A percentile compares a stretch with the other conserved stretches of the same genome.
These are phyloP conservation scores for Primulina huaijiensis DNA, from an alignment of 257 asterid genomes.

Conservation along the genomic window DNA sequence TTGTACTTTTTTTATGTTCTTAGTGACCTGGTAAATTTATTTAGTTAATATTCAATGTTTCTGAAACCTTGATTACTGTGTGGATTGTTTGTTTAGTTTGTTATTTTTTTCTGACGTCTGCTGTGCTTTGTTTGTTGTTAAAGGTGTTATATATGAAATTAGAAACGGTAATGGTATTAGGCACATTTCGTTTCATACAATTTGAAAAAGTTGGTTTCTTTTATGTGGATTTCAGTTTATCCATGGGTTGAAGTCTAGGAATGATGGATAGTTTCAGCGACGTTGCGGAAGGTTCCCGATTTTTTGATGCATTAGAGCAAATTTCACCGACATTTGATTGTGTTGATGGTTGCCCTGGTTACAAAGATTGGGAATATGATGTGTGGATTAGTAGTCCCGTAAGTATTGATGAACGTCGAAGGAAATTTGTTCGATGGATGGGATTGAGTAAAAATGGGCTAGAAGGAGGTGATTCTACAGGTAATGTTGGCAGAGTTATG, in stretches of 20 bases:
- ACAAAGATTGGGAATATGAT: slow-evolving; percentile 43
- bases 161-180: slow-evolving; percentile 43
- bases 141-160: slow-evolving; percentile 51
- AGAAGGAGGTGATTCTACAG: slow-evolving; percentile 24
- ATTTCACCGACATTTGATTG: slow-evolving; percentile 42
- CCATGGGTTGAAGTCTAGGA: slow-evolving; percentile 65
- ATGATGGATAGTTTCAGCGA: slow-evolving; percentile 64
- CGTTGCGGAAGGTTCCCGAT: slow-evolving; percentile 46
- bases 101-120: slow-evolving; percentile 22
- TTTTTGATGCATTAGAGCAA: slow-evolving; percentile 70
- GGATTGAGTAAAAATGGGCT: slow-evolving; percentile 35
- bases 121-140: slow-evolving; percentile 30
- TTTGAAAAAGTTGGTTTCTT: slow-evolving; percentile 39
- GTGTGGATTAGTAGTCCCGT: slow-evolving; percentile 63
- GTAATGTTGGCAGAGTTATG: slow-evolving; percentile 39
- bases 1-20: slow-evolving; percentile 40
- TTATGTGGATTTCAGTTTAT: slow-evolving; percentile 38
- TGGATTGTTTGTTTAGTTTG: slow-evolving; percentile 36
- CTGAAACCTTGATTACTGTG: slow-evolving; percentile 58
- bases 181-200: slow-evolving; percentile 63
- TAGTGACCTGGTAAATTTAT: slow-evolving; percentile 34
- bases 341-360: slow-evolving; percentile 25
- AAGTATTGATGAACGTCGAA: slow-evolving; percentile 71
- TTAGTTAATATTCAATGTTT: slow-evolving; percentile 37
- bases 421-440: slow-evolving; percentile 56